Evolutionary conservation across 73 alveolate species (phyloP).

Genomic region (Paramecium biaurelia): DNA sequence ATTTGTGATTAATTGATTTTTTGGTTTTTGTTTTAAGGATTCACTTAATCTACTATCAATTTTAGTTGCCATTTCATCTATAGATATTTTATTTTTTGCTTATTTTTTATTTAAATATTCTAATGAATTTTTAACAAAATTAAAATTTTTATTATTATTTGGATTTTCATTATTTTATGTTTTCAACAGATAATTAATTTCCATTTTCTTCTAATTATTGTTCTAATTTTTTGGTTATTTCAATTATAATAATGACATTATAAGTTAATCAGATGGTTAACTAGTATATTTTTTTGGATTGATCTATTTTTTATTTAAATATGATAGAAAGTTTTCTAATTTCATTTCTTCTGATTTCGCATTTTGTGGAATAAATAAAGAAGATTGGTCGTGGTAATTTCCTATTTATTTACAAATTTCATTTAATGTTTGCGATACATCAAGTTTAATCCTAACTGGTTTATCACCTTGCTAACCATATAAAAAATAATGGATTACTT

Average conservation of each 20-base stretch:
- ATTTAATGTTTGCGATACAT: neutral
- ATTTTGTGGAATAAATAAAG: neutral
- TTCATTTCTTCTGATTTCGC: neutral
- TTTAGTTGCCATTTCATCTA: neutral
- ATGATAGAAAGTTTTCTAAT: neutral
- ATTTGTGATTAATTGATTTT: neutral
- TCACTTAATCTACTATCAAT: neutral
- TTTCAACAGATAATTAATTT: neutral
- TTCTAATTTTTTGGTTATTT: neutral
- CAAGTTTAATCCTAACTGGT: neutral
- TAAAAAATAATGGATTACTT: neutral
- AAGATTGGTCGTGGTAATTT: neutral
- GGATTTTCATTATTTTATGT: neutral
- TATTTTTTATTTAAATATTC: neutral
- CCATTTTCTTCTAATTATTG: neutral
- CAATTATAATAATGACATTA: neutral
- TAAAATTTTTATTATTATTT: neutral
- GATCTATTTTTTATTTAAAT: neutral
- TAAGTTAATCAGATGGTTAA: neutral
- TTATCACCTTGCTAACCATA: neutral
- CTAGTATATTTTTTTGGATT: neutral
- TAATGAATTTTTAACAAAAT: neutral
- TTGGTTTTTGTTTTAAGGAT: neutral
- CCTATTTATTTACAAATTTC: constrained; percentile 28
- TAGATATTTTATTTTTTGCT: neutral